Evolutionary conservation across 2,329 filamentous ascomycete species (phyloP).

Genomic region (Leptographium flavum): DNA sequence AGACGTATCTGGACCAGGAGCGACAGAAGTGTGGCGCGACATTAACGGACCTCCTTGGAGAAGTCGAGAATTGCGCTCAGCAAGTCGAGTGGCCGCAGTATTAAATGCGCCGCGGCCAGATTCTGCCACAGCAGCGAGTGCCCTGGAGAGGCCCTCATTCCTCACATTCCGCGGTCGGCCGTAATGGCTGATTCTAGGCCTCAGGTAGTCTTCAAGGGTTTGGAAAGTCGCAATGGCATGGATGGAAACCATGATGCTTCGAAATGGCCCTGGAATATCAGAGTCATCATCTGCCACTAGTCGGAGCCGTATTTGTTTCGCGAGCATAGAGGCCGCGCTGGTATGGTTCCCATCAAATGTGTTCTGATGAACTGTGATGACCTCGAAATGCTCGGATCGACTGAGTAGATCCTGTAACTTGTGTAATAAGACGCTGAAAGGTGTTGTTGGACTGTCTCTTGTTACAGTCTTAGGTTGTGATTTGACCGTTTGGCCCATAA

Average conservation of each 20-base stretch:
- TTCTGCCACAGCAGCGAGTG: slow-evolving; percentile 61
- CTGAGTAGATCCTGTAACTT: slow-evolving; percentile 94
- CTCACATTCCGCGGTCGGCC: slow-evolving; percentile 56
- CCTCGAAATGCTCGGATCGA: slow-evolving; percentile 94
- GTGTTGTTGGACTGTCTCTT: slow-evolving; percentile 58
- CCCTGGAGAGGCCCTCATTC: slow-evolving; percentile 46
- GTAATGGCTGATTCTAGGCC: slow-evolving; percentile 71
- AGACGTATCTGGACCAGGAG: slow-evolving; percentile 16
- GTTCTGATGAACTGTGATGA: slow-evolving; percentile 88
- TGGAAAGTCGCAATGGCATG: slow-evolving; percentile 98
- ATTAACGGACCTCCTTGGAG: slow-evolving; percentile 11
- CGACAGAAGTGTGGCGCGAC: slow-evolving; percentile 20
- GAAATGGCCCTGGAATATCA: slow-evolving; percentile 73
- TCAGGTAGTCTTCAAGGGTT: slow-evolving; percentile 85
- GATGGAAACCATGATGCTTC: slow-evolving; percentile 96
- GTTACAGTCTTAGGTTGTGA: slow-evolving; percentile 50
- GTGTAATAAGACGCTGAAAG: slow-evolving; percentile 80
- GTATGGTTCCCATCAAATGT: slow-evolving; percentile 79
- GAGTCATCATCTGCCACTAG: slow-evolving; percentile 82
- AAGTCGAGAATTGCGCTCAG: slow-evolving; percentile 23
- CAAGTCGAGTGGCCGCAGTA: slow-evolving; percentile 29
- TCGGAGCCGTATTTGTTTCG: slow-evolving; percentile 84
- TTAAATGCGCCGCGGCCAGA: slow-evolving; percentile 47
- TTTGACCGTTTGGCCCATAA: slow-evolving; percentile 66
- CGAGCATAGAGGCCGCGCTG: slow-evolving; percentile 88